Conservation (phyloP, 768 basidiomycete species). For the Trametes meyenii region DNA sequence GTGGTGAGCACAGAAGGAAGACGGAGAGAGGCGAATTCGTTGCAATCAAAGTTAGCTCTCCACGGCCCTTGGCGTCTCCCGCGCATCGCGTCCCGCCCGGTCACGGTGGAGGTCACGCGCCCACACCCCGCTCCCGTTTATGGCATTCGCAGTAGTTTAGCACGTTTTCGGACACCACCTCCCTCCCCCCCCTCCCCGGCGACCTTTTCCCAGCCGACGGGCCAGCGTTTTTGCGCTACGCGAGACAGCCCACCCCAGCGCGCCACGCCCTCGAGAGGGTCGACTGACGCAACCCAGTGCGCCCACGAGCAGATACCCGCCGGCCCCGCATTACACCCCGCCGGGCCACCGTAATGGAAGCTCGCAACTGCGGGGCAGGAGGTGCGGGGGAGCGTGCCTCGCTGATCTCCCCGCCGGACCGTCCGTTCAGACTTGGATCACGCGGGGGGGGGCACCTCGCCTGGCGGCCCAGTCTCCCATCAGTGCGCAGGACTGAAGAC, state of each 20-base stretch:
- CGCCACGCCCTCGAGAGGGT: background rate
- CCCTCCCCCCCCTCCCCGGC: background rate
- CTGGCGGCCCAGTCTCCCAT: conserved; percentile 6
- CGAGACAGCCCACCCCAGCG: background rate
- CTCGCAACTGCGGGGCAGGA: background rate
- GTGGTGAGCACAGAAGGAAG: background rate
- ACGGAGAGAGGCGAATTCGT: background rate
- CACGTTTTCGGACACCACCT: background rate
- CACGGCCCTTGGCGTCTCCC: conserved; percentile 11
- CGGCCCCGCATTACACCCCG: background rate
- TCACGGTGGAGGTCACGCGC: conserved; percentile 18
- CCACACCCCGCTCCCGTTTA: conserved; percentile 4
- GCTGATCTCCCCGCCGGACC: conserved; percentile 13
- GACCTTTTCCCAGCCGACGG: conserved; percentile 2
- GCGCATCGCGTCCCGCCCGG: conserved; percentile 1
- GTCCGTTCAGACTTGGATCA: conserved; percentile 16
- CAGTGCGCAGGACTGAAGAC: conserved; percentile 13
- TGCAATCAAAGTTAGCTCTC: background rate
- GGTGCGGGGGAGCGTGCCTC: conserved; percentile 8
- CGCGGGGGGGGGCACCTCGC: conserved; percentile 15
- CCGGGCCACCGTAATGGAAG: background rate
- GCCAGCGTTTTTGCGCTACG: conserved; percentile 4
- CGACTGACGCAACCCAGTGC: background rate
- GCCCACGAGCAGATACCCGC: background rate
- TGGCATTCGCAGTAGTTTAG: conserved; percentile 18